Conservation (phyloP, 2,329 filamentous ascomycete genomes). For the Colletotrichum graminicola region DNA sequence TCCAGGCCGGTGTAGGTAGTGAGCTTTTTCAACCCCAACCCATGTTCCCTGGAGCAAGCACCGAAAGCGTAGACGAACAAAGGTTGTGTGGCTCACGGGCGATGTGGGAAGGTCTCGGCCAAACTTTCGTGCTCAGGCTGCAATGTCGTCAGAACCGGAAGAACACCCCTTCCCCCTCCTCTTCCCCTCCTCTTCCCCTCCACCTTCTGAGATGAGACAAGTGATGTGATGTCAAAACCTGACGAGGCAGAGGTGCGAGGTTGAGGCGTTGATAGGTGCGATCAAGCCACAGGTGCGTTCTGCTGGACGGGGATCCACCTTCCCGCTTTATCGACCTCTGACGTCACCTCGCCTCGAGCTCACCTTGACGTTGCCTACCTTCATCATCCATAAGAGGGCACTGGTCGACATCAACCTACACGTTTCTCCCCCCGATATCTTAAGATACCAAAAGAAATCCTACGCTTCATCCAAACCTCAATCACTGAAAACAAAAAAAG, state of each 20-base stretch:
- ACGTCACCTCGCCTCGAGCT: conserved; percentile 19
- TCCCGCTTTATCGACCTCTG: conserved; percentile 4
- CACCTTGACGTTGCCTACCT: neutral
- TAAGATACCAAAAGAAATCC: neutral
- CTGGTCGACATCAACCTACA: neutral
- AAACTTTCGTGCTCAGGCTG: conserved; percentile 2
- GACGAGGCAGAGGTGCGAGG: neutral
- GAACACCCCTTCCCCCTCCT: neutral
- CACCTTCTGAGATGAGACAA: conserved; percentile 7
- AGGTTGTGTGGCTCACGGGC: neutral
- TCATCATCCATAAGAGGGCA: conserved; percentile 13
- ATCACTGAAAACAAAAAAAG: neutral
- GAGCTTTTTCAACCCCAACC: neutral
- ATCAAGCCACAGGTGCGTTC: conserved; percentile 27
- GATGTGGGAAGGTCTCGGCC: neutral
- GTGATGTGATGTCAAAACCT: conserved; percentile 35
- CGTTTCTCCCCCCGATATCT: neutral
- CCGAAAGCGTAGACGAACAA: neutral
- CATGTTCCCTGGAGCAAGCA: neutral
- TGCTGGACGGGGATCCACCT: conserved; percentile 5
- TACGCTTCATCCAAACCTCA: neutral
- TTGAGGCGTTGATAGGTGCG: conserved; percentile 34
- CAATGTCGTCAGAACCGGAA: conserved; percentile 19
- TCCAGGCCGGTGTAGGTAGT: too few species aligned
- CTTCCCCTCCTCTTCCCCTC: too few species aligned